These are phyloP conservation scores for Salix brachista DNA, from an alignment of 345 rosid genomes.

Conservation along the genomic window DNA sequence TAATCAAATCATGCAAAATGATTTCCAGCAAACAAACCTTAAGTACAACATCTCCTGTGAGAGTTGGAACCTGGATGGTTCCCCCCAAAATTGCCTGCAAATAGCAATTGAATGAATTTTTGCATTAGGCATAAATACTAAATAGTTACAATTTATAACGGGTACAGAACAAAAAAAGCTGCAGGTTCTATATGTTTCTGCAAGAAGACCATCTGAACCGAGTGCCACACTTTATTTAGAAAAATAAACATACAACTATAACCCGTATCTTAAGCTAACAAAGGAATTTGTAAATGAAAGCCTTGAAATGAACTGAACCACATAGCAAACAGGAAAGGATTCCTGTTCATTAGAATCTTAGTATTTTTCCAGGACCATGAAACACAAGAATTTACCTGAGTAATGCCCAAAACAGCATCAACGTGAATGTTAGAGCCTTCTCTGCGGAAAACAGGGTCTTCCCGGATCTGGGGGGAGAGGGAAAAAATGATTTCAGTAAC, in stretches of 20 bases:
- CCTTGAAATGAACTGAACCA: not conserved
- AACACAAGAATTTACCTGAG: slow-evolving; percentile 56
- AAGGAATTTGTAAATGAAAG: not conserved
- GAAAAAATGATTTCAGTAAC: not conserved
- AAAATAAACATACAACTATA: not conserved
- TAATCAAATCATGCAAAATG: not conserved
- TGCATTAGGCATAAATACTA: not conserved
- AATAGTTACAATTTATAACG: not conserved
- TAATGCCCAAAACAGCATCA: slow-evolving; percentile 67
- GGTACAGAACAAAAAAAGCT: not conserved
- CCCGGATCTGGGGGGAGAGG: slow-evolving; percentile 53
- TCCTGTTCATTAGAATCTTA: not conserved
- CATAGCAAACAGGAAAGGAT: not conserved
- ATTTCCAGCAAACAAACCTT: slow-evolving; percentile 61
- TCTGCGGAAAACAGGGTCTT: slow-evolving; percentile 95
- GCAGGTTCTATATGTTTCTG: not conserved
- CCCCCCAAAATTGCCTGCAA: slow-evolving; percentile 96
- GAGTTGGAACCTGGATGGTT: slow-evolving; percentile 94
- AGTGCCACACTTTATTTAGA: not conserved
- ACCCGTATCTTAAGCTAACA: not conserved
- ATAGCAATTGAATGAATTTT: slow-evolving; percentile 6
- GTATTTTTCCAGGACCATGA: not conserved
- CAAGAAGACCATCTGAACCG: not conserved
- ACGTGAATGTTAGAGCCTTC: slow-evolving; percentile 89
- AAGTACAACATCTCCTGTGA: slow-evolving; percentile 95